Base-by-base conservation (phyloP, 1,139 yeast genomes). In the Debaryomyces sp. region DNA sequence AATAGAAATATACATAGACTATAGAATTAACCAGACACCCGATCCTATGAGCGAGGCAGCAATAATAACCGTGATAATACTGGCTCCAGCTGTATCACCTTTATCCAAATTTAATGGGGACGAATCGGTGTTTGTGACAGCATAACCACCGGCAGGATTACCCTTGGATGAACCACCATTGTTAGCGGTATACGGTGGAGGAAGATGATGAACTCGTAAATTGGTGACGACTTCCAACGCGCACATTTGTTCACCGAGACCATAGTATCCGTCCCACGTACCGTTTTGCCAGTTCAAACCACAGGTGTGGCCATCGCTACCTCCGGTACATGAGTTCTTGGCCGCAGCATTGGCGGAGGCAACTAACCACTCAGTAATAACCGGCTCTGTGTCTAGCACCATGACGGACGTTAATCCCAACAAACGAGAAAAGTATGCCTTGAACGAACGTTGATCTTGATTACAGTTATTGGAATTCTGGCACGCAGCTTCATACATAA, bases 241-340 rank as follows among this genome's bases (percentile, higher is more conserved):
- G 43, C 84, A 68, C 88, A 92, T 89, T 67, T 92, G 97, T 68
- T 92, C 97, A 54, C 98, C 98, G 36, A 92, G 77, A n/a, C 98
- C 98, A 58, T 81, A 91, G 44, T 59, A 64, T 2, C 84, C 86
- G 67, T 92, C 98, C 87, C 91, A 92, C 2, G 62, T 54, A 42
- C 68, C 73, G 27, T 69, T 62, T 39, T 80, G 71, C 98, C 98
- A 92, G 62, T 87, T 79, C 50, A 82, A 66, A 37, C 97, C 97
- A 73, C 98, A 92, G 0, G 97, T 91, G 61, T 87, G 89, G 12
- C 91, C 90, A 71, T 91, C 97, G 3, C 69, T 53, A 64, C 97
- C 97, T 59, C 97, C 97, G 2, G 83, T 71, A 68, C 98, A 92
- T 0, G 95, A 81, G 41, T 72, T 71, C 1, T 96, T 95, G 1